These are phyloP conservation scores for Linaria vulgaris DNA, from an alignment of 257 asterid species.

Conservation along the genomic window DNA sequence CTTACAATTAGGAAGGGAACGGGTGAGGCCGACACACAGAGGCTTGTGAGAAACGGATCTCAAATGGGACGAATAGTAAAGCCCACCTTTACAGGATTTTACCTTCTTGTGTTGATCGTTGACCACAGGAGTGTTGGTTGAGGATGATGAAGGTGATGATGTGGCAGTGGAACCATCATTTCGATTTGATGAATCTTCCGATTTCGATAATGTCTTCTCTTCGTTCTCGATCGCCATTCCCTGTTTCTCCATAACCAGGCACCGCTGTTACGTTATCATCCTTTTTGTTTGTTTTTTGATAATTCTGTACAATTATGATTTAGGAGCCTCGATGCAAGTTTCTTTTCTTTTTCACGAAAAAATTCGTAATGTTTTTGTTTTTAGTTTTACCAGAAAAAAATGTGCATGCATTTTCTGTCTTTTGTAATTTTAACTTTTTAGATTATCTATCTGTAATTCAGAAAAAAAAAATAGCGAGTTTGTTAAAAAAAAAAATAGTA, in stretches of 20 bases:
- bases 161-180: slow-evolving; percentile 22
- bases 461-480: too few relatives aligned
- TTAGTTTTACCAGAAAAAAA: too few relatives aligned
- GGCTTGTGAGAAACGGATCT: slow-evolving; percentile 69
- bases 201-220: slow-evolving; percentile 1
- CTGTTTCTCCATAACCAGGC: not conserved
- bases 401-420: too few relatives aligned
- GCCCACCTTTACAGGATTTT: slow-evolving; percentile 79
- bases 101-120: slow-evolving; percentile 38
- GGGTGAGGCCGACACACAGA: slow-evolving; percentile 77
- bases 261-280: too few relatives aligned
- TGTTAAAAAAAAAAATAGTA: too few relatives aligned
- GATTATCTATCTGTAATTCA: too few relatives aligned
- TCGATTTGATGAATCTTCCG: slow-evolving; percentile 13
- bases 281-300: too few relatives aligned
- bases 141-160: slow-evolving; percentile 31
- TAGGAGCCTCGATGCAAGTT: too few relatives aligned
- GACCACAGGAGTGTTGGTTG: slow-evolving; percentile 25
- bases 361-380: too few relatives aligned
- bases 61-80: slow-evolving; percentile 67
- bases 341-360: too few relatives aligned
- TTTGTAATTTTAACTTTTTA: too few relatives aligned
- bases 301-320: too few relatives aligned
- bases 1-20: slow-evolving; percentile 75
- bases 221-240: not conserved